phyloP scores from a whole-genome alignment of 257 asterid species.

The Coffea canephora region DNA sequence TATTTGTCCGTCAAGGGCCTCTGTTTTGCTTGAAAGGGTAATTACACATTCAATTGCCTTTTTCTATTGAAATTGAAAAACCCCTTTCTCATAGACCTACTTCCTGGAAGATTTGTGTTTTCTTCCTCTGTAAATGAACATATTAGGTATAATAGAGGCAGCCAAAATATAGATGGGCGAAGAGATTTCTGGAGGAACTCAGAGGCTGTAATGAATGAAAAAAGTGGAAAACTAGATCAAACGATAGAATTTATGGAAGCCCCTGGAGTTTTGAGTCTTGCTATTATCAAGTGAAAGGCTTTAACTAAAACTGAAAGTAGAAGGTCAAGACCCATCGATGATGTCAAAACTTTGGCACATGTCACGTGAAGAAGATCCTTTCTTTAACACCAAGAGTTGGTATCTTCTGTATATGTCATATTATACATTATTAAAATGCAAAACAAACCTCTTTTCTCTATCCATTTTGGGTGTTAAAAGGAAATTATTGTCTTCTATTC shows the following conservation, averaged over 20 bases:
- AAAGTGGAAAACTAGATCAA: not conserved
- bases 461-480: not conserved
- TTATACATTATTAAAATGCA: not conserved
- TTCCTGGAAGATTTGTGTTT: not conserved
- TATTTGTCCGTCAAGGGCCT: not conserved
- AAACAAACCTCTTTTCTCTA: not conserved
- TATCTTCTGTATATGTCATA: not conserved
- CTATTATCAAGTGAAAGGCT: not conserved
- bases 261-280: not conserved
- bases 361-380: not conserved
- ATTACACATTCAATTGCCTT: no score
- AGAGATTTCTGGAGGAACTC: not conserved
- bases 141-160: not conserved
- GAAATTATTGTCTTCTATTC: not conserved
- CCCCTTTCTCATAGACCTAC: not conserved
- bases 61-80: not conserved
- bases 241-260: not conserved
- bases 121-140: not conserved
- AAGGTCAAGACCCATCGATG: not conserved
- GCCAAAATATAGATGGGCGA: not conserved
- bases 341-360: not conserved
- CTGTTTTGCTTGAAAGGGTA: not conserved
- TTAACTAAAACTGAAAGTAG: not conserved
- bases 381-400: not conserved
- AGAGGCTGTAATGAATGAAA: not conserved